These are phyloP conservation scores for Lipomyces lipofer DNA, from an alignment of 805 yeast genomes.

Conservation along the genomic window DNA sequence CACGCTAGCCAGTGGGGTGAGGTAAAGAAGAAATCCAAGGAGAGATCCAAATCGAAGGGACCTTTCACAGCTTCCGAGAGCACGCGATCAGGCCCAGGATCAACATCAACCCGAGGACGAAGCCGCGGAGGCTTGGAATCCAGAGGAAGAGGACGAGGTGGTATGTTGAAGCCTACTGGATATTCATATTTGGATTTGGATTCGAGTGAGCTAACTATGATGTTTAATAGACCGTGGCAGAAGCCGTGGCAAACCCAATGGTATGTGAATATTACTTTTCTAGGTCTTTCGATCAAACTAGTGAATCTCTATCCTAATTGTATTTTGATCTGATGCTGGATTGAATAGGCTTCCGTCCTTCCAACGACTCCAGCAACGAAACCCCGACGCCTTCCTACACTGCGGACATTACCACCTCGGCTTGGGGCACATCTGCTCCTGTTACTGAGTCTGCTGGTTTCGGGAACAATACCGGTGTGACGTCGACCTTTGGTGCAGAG, in stretches of 20 bases:
- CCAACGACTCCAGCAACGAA: conserved; percentile 1
- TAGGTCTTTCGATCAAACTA: no score
- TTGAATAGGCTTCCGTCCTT: not conserved
- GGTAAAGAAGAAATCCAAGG: conserved; percentile 58
- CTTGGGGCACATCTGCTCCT: not conserved
- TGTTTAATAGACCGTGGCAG: conserved; percentile 25
- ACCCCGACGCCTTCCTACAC: not conserved
- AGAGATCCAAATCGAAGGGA: conserved; percentile 30
- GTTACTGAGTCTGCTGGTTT: not conserved
- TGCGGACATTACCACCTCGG: not conserved
- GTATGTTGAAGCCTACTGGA: conserved; percentile 1
- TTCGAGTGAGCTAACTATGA: not conserved
- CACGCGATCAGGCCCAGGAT: conserved; percentile 8
- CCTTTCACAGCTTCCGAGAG: conserved; percentile 15
- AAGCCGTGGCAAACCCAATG: conserved; percentile 28
- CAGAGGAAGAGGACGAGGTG: conserved; percentile 27
- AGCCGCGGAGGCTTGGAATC: conserved; percentile 29
- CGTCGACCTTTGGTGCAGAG: not conserved
- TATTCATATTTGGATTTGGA: not conserved
- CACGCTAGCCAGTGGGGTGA: conserved; percentile 93
- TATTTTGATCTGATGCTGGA: not conserved
- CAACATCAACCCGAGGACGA: conserved; percentile 25
- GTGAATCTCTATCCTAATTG: not conserved
- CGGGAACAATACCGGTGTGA: not conserved
- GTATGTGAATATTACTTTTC: not conserved